phyloP scores from a whole-genome alignment of 2,329 filamentous ascomycete species.

The Cercospora canescens region DNA sequence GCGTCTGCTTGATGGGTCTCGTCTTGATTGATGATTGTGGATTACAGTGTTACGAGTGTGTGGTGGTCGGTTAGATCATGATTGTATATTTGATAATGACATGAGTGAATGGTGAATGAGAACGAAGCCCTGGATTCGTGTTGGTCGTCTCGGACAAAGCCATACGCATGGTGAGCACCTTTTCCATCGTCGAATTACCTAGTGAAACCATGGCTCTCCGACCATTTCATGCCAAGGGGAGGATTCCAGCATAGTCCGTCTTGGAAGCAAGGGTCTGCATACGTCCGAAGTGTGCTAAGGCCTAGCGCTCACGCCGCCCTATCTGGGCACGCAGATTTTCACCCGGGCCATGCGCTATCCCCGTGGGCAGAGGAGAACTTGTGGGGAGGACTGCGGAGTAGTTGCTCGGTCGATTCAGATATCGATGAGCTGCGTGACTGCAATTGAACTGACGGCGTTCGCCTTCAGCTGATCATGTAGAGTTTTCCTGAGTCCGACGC shows the following conservation, averaged over 20 bases:
- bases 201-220: no score
- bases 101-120: not conserved
- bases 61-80: not conserved
- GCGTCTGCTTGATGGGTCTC: not conserved
- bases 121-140: not conserved
- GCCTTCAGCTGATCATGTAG: no score
- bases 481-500: not conserved
- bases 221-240: not conserved
- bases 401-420: not conserved
- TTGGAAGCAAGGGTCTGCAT: not conserved
- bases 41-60: not conserved
- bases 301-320: not conserved
- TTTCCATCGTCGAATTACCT: no score
- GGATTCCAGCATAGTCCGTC: not conserved
- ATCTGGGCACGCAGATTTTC: not conserved
- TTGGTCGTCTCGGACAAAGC: no score
- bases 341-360: not conserved
- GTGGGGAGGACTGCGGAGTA: not conserved
- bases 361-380: not conserved
- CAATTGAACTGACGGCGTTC: no score
- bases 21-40: not conserved
- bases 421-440: not conserved
- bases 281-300: not conserved
- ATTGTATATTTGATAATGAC: constrained; percentile 1
- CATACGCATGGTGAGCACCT: no score